A percentile compares a stretch with the other conserved stretches of the same genome.
phyloP scores from a whole-genome alignment of 2,329 filamentous ascomycete genomes.

The Pezicula rhizophila region DNA sequence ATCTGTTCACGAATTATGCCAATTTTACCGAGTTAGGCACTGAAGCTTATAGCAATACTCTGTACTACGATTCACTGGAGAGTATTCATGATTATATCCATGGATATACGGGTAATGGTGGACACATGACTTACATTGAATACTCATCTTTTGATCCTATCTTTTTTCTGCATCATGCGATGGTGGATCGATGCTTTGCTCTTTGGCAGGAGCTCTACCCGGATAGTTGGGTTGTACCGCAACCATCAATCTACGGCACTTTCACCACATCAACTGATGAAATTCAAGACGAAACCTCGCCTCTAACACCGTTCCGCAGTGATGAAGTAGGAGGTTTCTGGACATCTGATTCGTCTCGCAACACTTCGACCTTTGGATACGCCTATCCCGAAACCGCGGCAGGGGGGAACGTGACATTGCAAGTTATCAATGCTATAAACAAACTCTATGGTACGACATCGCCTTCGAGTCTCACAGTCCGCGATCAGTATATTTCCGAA shows the following conservation, averaged over 20 bases:
- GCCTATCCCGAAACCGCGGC: constrained; percentile 33
- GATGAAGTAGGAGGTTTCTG: constrained; percentile 41
- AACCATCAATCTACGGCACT: constrained; percentile 25
- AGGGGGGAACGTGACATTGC: constrained; percentile 50
- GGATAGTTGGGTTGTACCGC: constrained; percentile 26
- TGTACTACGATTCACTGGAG: constrained; percentile 57
- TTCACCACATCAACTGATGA: constrained; percentile 22
- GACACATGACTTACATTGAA: constrained; percentile 40
- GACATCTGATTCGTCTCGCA: constrained; percentile 14
- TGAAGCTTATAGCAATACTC: constrained; percentile 47
- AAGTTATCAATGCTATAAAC: constrained; percentile 55
- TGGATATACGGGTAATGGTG: constrained; percentile 49
- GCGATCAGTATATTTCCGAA: background rate
- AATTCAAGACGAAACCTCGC: constrained; percentile 19
- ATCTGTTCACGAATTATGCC: constrained; percentile 60
- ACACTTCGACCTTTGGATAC: constrained; percentile 19
- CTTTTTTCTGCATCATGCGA: constrained; percentile 47
- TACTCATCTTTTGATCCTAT: constrained; percentile 40
- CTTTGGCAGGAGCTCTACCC: constrained; percentile 42
- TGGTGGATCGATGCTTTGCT: constrained; percentile 55
- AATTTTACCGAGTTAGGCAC: constrained; percentile 66
- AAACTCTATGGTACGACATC: constrained; percentile 36
- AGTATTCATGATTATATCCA: constrained; percentile 60
- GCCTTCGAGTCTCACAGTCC: background rate
- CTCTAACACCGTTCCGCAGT: constrained; percentile 40